Evolutionary conservation across 768 basidiomycete species (phyloP).

Genomic region (Gloeostereum incarnatum): DNA sequence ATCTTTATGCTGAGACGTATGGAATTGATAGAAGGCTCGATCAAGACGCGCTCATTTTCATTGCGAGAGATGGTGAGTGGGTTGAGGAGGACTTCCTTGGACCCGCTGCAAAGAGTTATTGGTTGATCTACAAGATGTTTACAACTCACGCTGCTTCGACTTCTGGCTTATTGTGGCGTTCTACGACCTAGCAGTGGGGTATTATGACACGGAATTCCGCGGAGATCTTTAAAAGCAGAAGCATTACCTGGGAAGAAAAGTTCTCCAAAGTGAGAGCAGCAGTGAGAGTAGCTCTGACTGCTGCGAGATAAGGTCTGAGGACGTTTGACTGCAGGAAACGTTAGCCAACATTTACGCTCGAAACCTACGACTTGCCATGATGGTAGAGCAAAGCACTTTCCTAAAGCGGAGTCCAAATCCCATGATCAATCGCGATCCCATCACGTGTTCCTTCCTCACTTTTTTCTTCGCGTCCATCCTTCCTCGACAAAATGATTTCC

Average conservation of each 20-base stretch:
- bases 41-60: slow-evolving; percentile 93
- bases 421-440: neutral
- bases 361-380: too few relatives aligned
- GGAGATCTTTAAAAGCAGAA: slow-evolving; percentile 6
- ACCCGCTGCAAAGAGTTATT: slow-evolving; percentile 42
- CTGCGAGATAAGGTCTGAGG: slow-evolving; percentile 90
- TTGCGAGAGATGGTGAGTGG: slow-evolving; percentile 93
- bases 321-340: slow-evolving; percentile 73
- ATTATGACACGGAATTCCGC: slow-evolving; percentile 10
- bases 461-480: neutral
- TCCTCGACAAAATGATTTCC: slow-evolving; percentile 21
- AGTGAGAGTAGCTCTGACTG: slow-evolving; percentile 93
- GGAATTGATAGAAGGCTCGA: slow-evolving; percentile 96
- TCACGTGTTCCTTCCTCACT: neutral
- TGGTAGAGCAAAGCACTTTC: slow-evolving; percentile 5
- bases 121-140: neutral
- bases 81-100: slow-evolving; percentile 91
- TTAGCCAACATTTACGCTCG: too few relatives aligned
- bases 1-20: slow-evolving; percentile 96
- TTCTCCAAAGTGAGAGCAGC: slow-evolving; percentile 95
- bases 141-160: slow-evolving; percentile 71
- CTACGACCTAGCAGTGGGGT: slow-evolving; percentile 62
- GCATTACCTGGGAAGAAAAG: slow-evolving; percentile 87
- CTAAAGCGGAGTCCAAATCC: neutral
- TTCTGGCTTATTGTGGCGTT: slow-evolving; percentile 96